Conservation (phyloP, 148 eudicot genomes). For the Silene uniflora region DNA sequence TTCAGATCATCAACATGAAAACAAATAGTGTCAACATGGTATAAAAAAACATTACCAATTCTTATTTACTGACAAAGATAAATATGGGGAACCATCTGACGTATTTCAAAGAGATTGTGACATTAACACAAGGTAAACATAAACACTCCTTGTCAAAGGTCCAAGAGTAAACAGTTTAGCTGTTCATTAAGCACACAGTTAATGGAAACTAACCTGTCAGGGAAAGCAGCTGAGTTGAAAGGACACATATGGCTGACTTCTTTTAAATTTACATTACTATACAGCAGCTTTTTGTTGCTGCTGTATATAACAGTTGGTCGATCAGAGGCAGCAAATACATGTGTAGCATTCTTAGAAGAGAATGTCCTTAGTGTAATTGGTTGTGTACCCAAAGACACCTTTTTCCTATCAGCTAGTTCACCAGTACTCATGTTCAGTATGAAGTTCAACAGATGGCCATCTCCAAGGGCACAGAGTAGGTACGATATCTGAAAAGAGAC, state of each 20-base stretch:
- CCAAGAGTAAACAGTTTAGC: neutral
- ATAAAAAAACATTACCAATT: neutral
- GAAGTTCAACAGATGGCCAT: slow-evolving; percentile 93
- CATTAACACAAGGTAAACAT: neutral
- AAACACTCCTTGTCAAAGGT: neutral
- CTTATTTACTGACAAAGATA: neutral
- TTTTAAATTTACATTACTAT: slow-evolving; percentile 95
- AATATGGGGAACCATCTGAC: slow-evolving; percentile 3
- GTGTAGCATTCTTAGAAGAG: slow-evolving; percentile 86
- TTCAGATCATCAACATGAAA: neutral
- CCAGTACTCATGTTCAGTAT: slow-evolving; percentile 68
- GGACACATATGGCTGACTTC: slow-evolving; percentile 99
- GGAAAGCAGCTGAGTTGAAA: slow-evolving; percentile 94
- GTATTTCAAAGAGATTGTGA: neutral
- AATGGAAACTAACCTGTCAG: slow-evolving; percentile 62
- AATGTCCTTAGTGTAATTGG: slow-evolving; percentile 88
- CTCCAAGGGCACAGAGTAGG: slow-evolving; percentile 93
- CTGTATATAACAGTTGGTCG: slow-evolving; percentile 97
- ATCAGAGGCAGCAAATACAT: slow-evolving; percentile 99
- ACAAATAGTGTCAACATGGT: neutral
- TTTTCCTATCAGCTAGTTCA: slow-evolving; percentile 77
- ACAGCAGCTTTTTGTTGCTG: slow-evolving; percentile 93
- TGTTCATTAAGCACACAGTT: no score
- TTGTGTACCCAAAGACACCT: slow-evolving; percentile 93
- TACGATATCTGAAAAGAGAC: slow-evolving; percentile 64